phyloP scores from a whole-genome alignment of 768 basidiomycete species.

The Pleurotus pulmonarius region DNA sequence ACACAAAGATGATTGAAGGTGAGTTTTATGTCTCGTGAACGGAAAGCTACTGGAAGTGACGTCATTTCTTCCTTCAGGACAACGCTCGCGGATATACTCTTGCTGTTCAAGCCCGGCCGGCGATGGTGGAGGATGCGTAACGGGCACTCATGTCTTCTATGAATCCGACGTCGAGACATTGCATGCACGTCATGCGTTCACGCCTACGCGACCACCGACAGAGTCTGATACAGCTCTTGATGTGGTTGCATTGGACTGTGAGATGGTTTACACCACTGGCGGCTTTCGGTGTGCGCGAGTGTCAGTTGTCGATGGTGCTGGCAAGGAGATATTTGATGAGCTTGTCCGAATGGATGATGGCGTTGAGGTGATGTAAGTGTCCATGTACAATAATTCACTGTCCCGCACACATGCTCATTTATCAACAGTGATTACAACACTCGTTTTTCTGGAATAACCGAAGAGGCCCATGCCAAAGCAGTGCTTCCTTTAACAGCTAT shows the following conservation, averaged over 20 bases:
- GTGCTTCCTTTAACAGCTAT: slow-evolving; percentile 62
- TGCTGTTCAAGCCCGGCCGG: slow-evolving; percentile 70
- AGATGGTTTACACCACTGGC: slow-evolving; percentile 94
- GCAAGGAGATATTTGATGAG: slow-evolving; percentile 77
- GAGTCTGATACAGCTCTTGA: slow-evolving; percentile 46
- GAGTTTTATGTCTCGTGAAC: slow-evolving; percentile 15
- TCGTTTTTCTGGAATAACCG: slow-evolving; percentile 80
- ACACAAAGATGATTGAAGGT: slow-evolving; percentile 65
- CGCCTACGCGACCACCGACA: slow-evolving; percentile 29
- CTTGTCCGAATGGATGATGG: slow-evolving; percentile 77
- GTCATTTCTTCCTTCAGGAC: slow-evolving; percentile 38
- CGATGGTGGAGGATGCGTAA: slow-evolving; percentile 65
- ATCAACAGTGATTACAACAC: slow-evolving; percentile 81
- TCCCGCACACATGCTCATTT: neutral
- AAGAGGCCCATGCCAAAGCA: slow-evolving; percentile 57
- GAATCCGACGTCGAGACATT: slow-evolving; percentile 64
- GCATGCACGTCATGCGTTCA: slow-evolving; percentile 75
- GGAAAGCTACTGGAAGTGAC: neutral
- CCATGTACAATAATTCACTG: neutral
- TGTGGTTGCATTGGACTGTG: slow-evolving; percentile 90
- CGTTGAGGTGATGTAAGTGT: slow-evolving; percentile 68
- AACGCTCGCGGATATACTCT: slow-evolving; percentile 65
- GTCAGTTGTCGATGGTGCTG: slow-evolving; percentile 80
- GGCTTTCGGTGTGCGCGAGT: slow-evolving; percentile 90
- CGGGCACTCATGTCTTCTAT: slow-evolving; percentile 89